Base-by-base conservation (phyloP, 2,329 filamentous ascomycete species). In the Penicillium sp. region DNA sequence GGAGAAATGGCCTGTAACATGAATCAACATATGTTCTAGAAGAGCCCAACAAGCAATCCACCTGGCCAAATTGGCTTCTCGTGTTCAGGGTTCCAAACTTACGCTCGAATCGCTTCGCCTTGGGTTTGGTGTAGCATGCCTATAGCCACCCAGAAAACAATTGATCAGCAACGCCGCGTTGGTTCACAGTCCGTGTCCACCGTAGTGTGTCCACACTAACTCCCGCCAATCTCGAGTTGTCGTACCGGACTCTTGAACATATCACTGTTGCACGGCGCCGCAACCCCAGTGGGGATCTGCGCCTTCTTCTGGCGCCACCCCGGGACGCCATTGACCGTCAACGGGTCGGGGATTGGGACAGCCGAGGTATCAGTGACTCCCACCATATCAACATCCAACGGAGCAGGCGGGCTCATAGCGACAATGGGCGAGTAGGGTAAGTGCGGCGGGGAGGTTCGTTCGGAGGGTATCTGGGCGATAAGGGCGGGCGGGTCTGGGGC, bases 91-190 rank as follows among this genome's bases (percentile, higher is more conserved):
- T n/a, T n/a, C n/a, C 14, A 31, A 15, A 80, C 86, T 72, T 71
- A 94, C 87, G 78, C 60, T 94, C 86, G 84, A 87, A 96, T 64
- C 81, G 73, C 64, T 84, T 88, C 3, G 91, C 86, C 59, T 82
- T 83, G 3, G 86, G 85, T 60, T 91, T 90, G 14, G 76, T 63
- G 45, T 63, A 65, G 40, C 65, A 69, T 23, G 55, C 57, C 63
- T 69, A 66, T 37, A 37, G 33, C 23, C 30, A 47, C 50, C 20
- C 40, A 34, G 7, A 17, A 35, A 14, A 14, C 27, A 21, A 25
- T 47, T 47, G 34, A 57, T 53, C 31, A 55, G 51, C 32, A 39
- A 35, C 29, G 30, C 39, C 25, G n/a, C n/a, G 19, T 20, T 8
- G 5, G 3, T 0, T 4, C 11, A 23, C 11, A n/a, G 25, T n/a